Base-by-base conservation (phyloP, 2,329 filamentous ascomycete species). In the Knoxdaviesia capensis region DNA sequence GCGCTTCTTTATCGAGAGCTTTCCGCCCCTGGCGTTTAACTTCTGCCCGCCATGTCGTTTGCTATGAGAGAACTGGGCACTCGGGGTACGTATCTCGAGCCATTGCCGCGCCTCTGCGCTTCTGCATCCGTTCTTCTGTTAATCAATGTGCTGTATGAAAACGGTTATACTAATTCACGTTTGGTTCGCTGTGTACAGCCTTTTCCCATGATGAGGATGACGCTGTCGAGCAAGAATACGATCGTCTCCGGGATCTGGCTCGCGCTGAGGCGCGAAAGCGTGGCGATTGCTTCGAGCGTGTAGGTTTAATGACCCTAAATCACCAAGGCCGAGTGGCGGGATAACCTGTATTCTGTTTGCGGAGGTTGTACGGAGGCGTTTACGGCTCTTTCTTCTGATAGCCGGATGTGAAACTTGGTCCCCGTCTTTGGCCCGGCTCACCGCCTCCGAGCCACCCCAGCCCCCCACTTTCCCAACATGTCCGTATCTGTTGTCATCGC, bases 181-280 rank as follows among this genome's bases (percentile, higher is more conserved):
- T 10, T 34, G 36, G 11, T 7, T 41, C n/a, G 38, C 45, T 31
- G 30, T 10, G n/a, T 38, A 11, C 55, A 87, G 83, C 80, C 59
- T 84, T 88, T 65, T 83, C 78, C 59, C 78, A 85, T 57, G 69
- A 68, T 45, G 67, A 77, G 50, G 74, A 72, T 54, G 64, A 64
- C 50, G 69, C 77, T 45, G 67, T 74, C 43, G 87, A 96, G 65
- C 74, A 69, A 50, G 87, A 96, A 63, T 96, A 96, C 60, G 87
- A 96, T 57, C 81, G 84, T 42, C 71, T 96, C 38, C 84, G 90
- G 53, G 77, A 80, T 50, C 69, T 87, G 11, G 90, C 88, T 11
- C 77, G 83, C 48, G 68, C 76, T 52, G 87, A 94, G 66, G 84
- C 80, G 45, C 64, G 68, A 41, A 84, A 90, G 63, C 80, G 84